Percentiles rank a stretch among this genome's conserved stretches.
Evolutionary conservation across 2,329 filamentous ascomycete species (phyloP).

Genomic region (Cladosporium cucumerinum): DNA sequence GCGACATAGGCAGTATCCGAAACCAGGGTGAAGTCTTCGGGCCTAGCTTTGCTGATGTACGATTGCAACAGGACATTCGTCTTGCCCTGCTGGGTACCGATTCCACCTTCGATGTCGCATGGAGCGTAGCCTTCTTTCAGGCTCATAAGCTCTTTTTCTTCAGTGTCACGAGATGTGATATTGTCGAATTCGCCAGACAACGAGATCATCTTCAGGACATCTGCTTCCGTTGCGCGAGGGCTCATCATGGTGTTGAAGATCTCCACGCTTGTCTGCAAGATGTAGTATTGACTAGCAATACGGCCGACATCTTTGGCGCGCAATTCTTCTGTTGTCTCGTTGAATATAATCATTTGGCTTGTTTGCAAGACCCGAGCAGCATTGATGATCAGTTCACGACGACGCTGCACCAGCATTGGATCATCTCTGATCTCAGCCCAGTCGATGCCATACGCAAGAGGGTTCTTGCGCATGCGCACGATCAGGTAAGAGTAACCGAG

Average conservation of each 20-base stretch:
- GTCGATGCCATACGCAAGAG: slow-evolving; percentile 89
- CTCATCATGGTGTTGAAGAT: slow-evolving; percentile 97
- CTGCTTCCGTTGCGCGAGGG: slow-evolving; percentile 79
- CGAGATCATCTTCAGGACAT: slow-evolving; percentile 92
- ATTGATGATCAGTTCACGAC: slow-evolving; percentile 81
- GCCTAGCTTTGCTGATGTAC: slow-evolving; percentile 81
- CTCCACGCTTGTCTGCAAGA: slow-evolving; percentile 87
- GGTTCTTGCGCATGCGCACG: slow-evolving; percentile 91
- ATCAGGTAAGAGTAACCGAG: slow-evolving; percentile 97
- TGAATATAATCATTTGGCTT: slow-evolving; percentile 99
- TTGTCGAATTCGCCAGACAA: slow-evolving; percentile 99
- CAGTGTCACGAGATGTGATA: slow-evolving; percentile 85
- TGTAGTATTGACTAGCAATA: slow-evolving; percentile 96
- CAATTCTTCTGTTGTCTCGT: slow-evolving; percentile 88
- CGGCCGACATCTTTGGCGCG: slow-evolving; percentile 92
- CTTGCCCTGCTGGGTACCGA: slow-evolving; percentile 73
- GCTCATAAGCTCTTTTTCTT: slow-evolving; percentile 78
- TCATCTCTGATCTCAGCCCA: slow-evolving; percentile 89
- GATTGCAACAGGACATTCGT: slow-evolving; percentile 94
- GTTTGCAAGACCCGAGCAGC: slow-evolving; percentile 83
- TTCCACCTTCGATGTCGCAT: slow-evolving; percentile 71
- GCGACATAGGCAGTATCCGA: slow-evolving; percentile 94
- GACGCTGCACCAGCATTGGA: slow-evolving; percentile 78
- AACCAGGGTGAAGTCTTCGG: slow-evolving; percentile 89
- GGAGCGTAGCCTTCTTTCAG: slow-evolving; percentile 68